phyloP scores from a whole-genome alignment of 306 rosid genomes.

The Styphnolobium japonicum region DNA sequence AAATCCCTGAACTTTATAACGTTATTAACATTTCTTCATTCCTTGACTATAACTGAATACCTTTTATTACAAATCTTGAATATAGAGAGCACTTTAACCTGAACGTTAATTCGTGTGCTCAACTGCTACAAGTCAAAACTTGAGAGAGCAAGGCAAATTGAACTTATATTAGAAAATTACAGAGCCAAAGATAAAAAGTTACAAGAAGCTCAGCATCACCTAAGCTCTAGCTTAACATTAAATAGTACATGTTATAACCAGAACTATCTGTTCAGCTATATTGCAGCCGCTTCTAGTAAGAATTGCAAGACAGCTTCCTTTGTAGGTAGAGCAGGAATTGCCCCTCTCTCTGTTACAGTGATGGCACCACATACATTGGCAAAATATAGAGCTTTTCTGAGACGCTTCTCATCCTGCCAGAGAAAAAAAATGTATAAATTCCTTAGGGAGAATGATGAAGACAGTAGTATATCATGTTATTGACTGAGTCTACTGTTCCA shows the following conservation, averaged over 20 bases:
- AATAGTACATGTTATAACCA: conserved; percentile 27
- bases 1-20: not conserved
- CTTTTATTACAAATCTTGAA: not conserved
- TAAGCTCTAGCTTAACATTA: conserved; percentile 24
- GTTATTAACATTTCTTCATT: not conserved
- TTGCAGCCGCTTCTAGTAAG: conserved; percentile 42
- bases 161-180: conserved; percentile 20
- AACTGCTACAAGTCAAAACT: not conserved
- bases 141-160: conserved; percentile 12
- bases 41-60: not conserved
- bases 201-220: conserved; percentile 18
- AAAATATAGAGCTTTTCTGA: conserved; percentile 64
- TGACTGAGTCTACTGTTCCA: not conserved
- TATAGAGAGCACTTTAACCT: not conserved
- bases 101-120: not conserved
- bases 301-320: conserved; percentile 57
- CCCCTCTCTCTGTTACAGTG: conserved; percentile 81
- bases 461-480: not conserved
- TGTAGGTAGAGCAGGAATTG: conserved; percentile 85
- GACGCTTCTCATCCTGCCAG: conserved; percentile 60
- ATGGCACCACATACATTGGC: conserved; percentile 86
- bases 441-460: not conserved
- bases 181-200: not conserved
- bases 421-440: not conserved
- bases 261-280: not conserved